phyloP scores from a whole-genome alignment of 768 basidiomycete genomes.

The Trametes cubensis region DNA sequence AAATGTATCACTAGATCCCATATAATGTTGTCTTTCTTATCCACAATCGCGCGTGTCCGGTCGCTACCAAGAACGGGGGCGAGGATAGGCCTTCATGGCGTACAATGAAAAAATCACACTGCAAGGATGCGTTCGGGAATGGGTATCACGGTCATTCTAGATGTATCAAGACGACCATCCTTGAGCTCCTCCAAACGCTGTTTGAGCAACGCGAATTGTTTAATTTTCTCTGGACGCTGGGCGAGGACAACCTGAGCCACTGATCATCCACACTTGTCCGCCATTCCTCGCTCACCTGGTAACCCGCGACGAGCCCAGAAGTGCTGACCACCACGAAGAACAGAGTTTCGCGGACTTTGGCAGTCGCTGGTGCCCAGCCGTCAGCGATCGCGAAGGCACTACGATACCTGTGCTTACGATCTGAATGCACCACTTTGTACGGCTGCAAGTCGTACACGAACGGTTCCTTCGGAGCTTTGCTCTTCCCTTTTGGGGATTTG shows the following conservation, averaged over 20 bases:
- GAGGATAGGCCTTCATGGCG: no score
- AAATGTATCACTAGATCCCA: constrained; percentile 18
- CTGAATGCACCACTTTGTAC: constrained; percentile 50
- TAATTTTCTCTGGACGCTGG: constrained; percentile 50
- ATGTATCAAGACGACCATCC: constrained; percentile 16
- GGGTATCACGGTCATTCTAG: constrained; percentile 22
- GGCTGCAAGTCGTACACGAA: constrained; percentile 48
- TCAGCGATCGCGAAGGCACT: neutral
- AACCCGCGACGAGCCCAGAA: constrained; percentile 71
- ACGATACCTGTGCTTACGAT: neutral
- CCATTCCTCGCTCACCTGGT: constrained; percentile 54
- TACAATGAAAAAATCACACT: no score
- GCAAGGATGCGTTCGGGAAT: neutral
- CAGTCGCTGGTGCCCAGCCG: neutral
- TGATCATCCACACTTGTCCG: neutral
- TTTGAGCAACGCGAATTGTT: constrained; percentile 43
- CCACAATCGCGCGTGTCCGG: no score
- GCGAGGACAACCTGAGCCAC: neutral
- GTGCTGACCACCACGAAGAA: constrained; percentile 80
- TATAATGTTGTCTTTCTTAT: constrained; percentile 14
- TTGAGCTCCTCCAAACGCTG: constrained; percentile 36
- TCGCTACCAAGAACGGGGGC: no score
- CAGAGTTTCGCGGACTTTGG: constrained; percentile 52
- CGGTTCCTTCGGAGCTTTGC: constrained; percentile 18
- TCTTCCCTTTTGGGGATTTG: neutral